Base-by-base conservation (phyloP, 768 basidiomycete genomes). In the Collybia sp. region DNA sequence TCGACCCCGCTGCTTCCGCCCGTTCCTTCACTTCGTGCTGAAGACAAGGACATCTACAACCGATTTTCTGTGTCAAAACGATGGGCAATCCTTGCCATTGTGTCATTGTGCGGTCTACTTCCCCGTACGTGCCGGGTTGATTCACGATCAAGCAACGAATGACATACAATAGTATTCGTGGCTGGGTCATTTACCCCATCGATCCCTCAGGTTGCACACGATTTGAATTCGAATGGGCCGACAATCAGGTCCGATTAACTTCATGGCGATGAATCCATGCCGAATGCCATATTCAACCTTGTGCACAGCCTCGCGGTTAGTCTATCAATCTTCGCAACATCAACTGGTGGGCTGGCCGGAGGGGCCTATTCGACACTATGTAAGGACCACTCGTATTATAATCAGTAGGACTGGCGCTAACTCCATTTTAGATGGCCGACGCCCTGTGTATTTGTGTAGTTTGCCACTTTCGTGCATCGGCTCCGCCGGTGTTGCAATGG, bases 151-250 rank as follows among this genome's bases (percentile, higher is more conserved):
- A 41, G 11, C n/a, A 41, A 19, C 35, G 30, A 16, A 17, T 32
- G 41, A 41, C 30, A 36, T 31, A 25, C n/a, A 40, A 12, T 53
- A 91, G 88, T 84, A 32, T 80, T 91, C 48, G 79, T 85, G 0
- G 67, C 77, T 6, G 82, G 79, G 0, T 78, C 78, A 1, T 88
- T 91, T 58, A 72, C 88, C 2, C 88, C 88, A 0, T 80, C 81
- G 0, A 84, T 91, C 45, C 85, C 87, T 0, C 75, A 84, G 42
- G 80, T 93, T 38, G 79, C 88, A 6, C 62, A 60, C 19, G 87
- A 92, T 48, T 61, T 92, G 9, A 40, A 75, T 18, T 70, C 83
- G 0, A 76, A 85, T 0, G 73, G 73, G 0, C 53, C 75, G 12
- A 60, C 83, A 13, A 72, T 89, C 42, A 85, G 80, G 80, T 79